phyloP scores from a whole-genome alignment of 2,329 filamentous ascomycete genomes.

The Trichoderma sp. region DNA sequence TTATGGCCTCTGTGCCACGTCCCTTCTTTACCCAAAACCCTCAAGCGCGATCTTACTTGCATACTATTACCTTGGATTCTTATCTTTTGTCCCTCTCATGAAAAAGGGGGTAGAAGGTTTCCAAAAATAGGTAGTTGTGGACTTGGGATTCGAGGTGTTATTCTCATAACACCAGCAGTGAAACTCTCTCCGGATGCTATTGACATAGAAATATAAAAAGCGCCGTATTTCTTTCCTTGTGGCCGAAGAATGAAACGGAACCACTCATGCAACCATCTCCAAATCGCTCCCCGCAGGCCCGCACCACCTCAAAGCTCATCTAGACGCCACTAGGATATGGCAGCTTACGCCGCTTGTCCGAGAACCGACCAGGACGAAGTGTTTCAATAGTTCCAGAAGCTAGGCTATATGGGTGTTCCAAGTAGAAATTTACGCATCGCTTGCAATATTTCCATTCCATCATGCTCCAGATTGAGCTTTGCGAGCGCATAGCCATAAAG shows the following conservation, averaged over 20 bases:
- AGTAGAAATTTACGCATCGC: not conserved
- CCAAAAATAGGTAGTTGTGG: not conserved
- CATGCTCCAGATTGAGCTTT: not conserved
- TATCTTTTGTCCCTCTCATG: not conserved
- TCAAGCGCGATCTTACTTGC: too few species aligned
- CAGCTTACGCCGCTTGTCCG: not conserved
- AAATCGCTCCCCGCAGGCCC: not conserved
- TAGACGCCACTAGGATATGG: not conserved
- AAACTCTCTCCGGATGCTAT: fast-evolving
- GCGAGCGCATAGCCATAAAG: not conserved
- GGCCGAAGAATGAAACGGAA: not conserved
- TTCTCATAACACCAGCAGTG: fast-evolving
- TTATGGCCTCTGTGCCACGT: not conserved
- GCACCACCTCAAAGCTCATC: not conserved
- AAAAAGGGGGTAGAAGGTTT: not conserved
- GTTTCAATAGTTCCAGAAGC: not conserved
- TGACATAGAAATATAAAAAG: too few species aligned
- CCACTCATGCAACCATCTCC: not conserved
- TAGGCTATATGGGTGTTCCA: not conserved
- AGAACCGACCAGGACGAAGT: not conserved
- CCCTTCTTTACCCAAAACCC: too few species aligned
- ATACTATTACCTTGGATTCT: not conserved
- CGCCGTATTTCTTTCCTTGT: not conserved
- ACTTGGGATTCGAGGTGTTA: not conserved
- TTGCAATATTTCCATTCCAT: not conserved